Percentiles rank a stretch among this genome's conserved stretches.
Conservation (phyloP, 768 basidiomycete genomes). For the Pisolithus marmoratus region DNA sequence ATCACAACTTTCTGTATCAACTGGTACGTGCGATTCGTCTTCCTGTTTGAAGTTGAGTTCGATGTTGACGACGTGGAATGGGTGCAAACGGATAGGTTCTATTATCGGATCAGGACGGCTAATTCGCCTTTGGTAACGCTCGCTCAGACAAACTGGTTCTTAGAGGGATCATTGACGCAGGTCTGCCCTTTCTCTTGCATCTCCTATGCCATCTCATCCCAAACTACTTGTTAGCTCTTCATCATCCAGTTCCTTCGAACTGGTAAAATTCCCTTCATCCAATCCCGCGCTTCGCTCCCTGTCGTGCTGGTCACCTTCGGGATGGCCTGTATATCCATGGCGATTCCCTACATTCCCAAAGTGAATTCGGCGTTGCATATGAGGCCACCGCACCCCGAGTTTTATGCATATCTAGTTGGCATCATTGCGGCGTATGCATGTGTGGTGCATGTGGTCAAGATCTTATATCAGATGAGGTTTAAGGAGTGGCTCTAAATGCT, state of each 20-base stretch:
- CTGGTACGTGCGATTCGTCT: slow-evolving; percentile 17
- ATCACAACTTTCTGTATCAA: slow-evolving; percentile 27
- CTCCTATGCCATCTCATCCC: not conserved
- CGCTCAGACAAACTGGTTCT: slow-evolving; percentile 33
- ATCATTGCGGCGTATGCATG: slow-evolving; percentile 19
- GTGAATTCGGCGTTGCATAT: slow-evolving; percentile 22
- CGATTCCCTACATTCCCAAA: slow-evolving; percentile 29
- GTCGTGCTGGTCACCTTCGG: slow-evolving; percentile 27
- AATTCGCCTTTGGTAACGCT: slow-evolving; percentile 25
- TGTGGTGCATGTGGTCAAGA: slow-evolving; percentile 23
- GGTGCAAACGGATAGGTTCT: slow-evolving; percentile 17
- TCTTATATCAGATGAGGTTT: slow-evolving; percentile 20
- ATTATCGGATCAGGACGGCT: slow-evolving; percentile 22
- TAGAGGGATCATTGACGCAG: slow-evolving; percentile 32
- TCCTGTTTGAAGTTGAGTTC: not conserved
- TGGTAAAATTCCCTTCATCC: slow-evolving; percentile 25
- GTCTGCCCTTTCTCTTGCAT: slow-evolving; percentile 9
- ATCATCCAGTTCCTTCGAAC: slow-evolving; percentile 30
- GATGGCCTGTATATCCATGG: slow-evolving; percentile 27
- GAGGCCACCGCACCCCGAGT: slow-evolving; percentile 24
- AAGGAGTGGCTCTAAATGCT: slow-evolving; percentile 24
- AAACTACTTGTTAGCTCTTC: slow-evolving; percentile 18
- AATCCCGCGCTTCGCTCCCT: slow-evolving; percentile 24
- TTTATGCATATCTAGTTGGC: slow-evolving; percentile 21
- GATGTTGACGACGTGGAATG: not conserved